Conservation (phyloP, 345 rosid genomes). For the Limnanthes douglasii region DNA sequence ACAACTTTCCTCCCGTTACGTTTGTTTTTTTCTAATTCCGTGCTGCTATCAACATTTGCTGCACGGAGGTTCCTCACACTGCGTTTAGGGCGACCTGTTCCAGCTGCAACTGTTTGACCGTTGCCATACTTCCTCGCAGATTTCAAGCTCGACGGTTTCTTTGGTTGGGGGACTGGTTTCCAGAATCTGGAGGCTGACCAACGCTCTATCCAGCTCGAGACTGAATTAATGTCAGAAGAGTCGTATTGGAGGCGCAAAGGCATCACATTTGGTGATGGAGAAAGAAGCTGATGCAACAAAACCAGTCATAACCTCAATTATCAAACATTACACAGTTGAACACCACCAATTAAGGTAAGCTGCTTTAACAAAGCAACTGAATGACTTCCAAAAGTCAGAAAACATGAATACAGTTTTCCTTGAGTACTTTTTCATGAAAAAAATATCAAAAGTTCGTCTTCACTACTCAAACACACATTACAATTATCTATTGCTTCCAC, state of each 20-base stretch:
- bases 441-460: no score
- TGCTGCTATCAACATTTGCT: slow-evolving; percentile 25
- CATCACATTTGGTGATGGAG: slow-evolving; percentile 50
- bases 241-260: slow-evolving; percentile 45
- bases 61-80: slow-evolving; percentile 47
- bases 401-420: no score
- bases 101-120: slow-evolving; percentile 33
- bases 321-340: no score
- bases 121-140: slow-evolving; percentile 33
- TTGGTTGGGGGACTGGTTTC: slow-evolving; percentile 60
- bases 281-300: slow-evolving; percentile 55
- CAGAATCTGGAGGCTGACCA: slow-evolving; percentile 75
- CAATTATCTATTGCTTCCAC: no score
- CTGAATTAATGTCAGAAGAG: slow-evolving; percentile 42
- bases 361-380: slow-evolving; percentile 13
- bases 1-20: slow-evolving; percentile 46
- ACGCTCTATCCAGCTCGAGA: slow-evolving; percentile 55
- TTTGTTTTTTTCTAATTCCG: slow-evolving; percentile 62
- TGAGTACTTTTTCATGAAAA: no score
- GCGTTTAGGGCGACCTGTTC: slow-evolving; percentile 44
- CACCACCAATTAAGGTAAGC: no score
- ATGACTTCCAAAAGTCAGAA: no score
- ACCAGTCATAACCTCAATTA: no score
- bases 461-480: no score
- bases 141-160: slow-evolving; percentile 24